Evolutionary conservation across 768 basidiomycete species (phyloP).

Genomic region (Pisolithus orientalis): DNA sequence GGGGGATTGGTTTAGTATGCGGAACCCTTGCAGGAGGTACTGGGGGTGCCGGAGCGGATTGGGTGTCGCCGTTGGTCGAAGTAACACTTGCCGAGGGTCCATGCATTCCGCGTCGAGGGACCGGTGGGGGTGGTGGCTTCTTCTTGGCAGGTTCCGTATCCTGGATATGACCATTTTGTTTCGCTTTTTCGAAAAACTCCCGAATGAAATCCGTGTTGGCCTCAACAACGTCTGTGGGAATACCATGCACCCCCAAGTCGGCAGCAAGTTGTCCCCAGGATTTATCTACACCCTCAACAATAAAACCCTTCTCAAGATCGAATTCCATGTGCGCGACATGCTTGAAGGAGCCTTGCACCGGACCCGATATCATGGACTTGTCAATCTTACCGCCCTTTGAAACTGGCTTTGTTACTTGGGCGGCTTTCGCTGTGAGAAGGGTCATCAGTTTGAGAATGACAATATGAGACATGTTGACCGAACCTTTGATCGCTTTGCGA

Average conservation of each 20-base stretch:
- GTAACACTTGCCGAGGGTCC: slow-evolving; percentile 16
- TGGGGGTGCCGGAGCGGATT: slow-evolving; percentile 27
- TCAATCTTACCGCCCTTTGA: slow-evolving; percentile 75
- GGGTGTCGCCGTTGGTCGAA: slow-evolving; percentile 14
- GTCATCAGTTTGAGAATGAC: slow-evolving; percentile 3
- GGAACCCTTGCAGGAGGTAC: slow-evolving; percentile 28
- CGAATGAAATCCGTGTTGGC: slow-evolving; percentile 88
- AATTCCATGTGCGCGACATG: slow-evolving; percentile 97
- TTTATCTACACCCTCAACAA: slow-evolving; percentile 80
- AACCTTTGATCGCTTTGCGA: slow-evolving; percentile 58
- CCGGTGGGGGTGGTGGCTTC: slow-evolving; percentile 35
- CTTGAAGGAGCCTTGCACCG: slow-evolving; percentile 70
- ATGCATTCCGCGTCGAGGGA: slow-evolving; percentile 27
- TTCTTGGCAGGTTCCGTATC: slow-evolving; percentile 39
- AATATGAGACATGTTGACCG: slow-evolving; percentile 9
- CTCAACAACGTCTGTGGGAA: slow-evolving; percentile 62
- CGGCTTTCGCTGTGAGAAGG: slow-evolving; percentile 37
- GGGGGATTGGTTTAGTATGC: slow-evolving; percentile 20
- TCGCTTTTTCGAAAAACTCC: slow-evolving; percentile 57
- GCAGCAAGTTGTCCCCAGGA: slow-evolving; percentile 77
- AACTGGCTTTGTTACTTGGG: slow-evolving; percentile 47
- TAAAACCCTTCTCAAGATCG: slow-evolving; percentile 81
- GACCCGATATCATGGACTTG: slow-evolving; percentile 88
- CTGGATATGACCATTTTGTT: slow-evolving; percentile 26
- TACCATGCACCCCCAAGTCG: slow-evolving; percentile 56